Percentiles rank a stretch among this genome's conserved stretches.
These are phyloP conservation scores for Tulasnella calospora DNA, from an alignment of 768 basidiomycete species.

Conservation along the genomic window DNA sequence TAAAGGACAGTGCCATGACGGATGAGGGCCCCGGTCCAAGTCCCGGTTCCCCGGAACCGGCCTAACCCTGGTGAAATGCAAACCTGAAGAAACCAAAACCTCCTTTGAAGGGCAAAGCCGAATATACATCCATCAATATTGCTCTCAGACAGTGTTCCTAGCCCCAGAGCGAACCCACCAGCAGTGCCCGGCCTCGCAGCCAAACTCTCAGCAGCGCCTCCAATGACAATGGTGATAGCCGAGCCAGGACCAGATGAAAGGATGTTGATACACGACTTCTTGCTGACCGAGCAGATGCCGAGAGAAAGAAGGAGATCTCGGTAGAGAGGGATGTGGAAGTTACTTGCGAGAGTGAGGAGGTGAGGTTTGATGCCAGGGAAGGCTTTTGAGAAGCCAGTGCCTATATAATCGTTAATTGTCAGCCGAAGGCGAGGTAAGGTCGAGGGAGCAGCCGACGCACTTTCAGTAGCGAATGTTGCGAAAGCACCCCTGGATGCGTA, in stretches of 20 bases:
- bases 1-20: conserved; percentile 33
- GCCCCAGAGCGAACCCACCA: conserved; percentile 34
- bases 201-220: conserved; percentile 91
- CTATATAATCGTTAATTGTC: conserved; percentile 38
- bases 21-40: no score
- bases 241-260: conserved; percentile 50
- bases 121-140: not conserved
- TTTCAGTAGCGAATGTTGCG: conserved; percentile 94
- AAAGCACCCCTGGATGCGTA: conserved; percentile 68
- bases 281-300: conserved; percentile 91
- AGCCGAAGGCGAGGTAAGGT: conserved; percentile 4
- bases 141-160: not conserved
- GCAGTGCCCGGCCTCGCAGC: conserved; percentile 96
- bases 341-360: conserved; percentile 81
- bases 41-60: not conserved
- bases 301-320: conserved; percentile 82
- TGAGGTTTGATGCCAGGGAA: conserved; percentile 93
- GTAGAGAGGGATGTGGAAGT: conserved; percentile 90
- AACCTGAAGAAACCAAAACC: conserved; percentile 92
- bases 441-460: conserved; percentile 38
- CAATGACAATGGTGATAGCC: conserved; percentile 91
- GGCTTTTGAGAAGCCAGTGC: conserved; percentile 80
- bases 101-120: conserved; percentile 41
- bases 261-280: conserved; percentile 84
- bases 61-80: conserved; percentile 82